Percentiles rank a stretch among this genome's conserved stretches.
Conservation (phyloP, 371 early-diverging fungal species). For the Saksenaea oblongispora region DNA sequence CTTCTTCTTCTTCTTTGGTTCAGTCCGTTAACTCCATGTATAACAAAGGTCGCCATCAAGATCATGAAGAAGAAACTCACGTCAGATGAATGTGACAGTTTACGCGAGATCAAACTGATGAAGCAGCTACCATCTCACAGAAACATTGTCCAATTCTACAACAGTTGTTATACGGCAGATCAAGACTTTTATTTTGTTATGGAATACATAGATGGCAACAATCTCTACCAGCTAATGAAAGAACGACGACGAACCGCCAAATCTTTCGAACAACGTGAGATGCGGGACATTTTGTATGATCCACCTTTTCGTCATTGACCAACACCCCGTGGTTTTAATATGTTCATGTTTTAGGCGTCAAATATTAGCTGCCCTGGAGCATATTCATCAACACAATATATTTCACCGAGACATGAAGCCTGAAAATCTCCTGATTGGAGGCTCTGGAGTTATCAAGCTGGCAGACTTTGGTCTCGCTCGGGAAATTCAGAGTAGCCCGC, state of each 20-base stretch:
- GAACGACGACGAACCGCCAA: constrained; percentile 55
- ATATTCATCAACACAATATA: constrained; percentile 87
- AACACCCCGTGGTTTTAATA: constrained; percentile 4
- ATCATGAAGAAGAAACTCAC: constrained; percentile 90
- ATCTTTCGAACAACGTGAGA: constrained; percentile 7
- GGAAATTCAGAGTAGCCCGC: constrained; percentile 80
- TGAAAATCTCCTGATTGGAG: constrained; percentile 69
- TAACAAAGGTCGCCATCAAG: constrained; percentile 86
- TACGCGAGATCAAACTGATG: constrained; percentile 75
- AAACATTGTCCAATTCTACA: constrained; percentile 82
- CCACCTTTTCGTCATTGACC: neutral
- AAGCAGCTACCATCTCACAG: constrained; percentile 68
- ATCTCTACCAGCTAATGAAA: constrained; percentile 85
- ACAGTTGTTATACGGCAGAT: constrained; percentile 73
- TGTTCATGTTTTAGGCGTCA: constrained; percentile 55
- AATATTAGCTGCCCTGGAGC: constrained; percentile 79
- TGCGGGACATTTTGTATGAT: constrained; percentile 12
- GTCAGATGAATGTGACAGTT: constrained; percentile 71
- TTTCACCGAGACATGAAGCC: constrained; percentile 97
- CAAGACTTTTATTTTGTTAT: constrained; percentile 89
- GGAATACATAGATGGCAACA: constrained; percentile 90
- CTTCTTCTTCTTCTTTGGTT: neutral
- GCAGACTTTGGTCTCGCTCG: constrained; percentile 95
- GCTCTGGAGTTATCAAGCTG: constrained; percentile 68
- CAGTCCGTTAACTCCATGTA: neutral